phyloP scores from a whole-genome alignment of 2,329 filamentous ascomycete species.

The Ampelomyces quisqualis region DNA sequence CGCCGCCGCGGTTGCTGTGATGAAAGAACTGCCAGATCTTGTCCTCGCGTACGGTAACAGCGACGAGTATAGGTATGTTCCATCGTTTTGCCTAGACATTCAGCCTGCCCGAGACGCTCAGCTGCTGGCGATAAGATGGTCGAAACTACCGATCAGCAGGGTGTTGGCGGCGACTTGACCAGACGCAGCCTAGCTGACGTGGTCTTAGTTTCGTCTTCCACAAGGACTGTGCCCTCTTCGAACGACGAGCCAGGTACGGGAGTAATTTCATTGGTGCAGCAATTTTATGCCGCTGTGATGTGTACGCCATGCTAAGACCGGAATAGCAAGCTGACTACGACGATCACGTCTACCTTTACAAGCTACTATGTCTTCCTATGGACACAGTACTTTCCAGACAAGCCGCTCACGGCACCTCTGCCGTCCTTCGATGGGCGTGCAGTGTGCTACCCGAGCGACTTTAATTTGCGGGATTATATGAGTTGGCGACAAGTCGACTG shows the following conservation, averaged over 20 bases:
- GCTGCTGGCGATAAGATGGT: constrained; percentile 3
- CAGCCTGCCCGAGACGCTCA: constrained; percentile 19
- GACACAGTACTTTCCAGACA: constrained; percentile 72
- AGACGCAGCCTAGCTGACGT: constrained; percentile 25
- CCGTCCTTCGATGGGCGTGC: constrained; percentile 92
- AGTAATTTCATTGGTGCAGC: constrained; percentile 8
- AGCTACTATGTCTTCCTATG: constrained; percentile 85
- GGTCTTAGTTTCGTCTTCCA: constrained; percentile 80
- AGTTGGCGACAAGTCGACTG: constrained; percentile 97
- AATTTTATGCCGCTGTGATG: not conserved
- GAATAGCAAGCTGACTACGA: constrained; percentile 81
- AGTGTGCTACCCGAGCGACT: constrained; percentile 80
- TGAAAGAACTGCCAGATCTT: constrained; percentile 81
- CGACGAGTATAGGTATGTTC: constrained; percentile 79
- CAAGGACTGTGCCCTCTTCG: constrained; percentile 78
- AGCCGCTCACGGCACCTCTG: constrained; percentile 68
- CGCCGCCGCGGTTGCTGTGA: constrained; percentile 78
- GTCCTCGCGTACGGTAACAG: constrained; percentile 89
- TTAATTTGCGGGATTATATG: constrained; percentile 89
- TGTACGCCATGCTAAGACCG: constrained; percentile 16
- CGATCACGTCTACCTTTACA: constrained; percentile 89
- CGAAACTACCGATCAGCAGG: constrained; percentile 5
- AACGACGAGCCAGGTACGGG: constrained; percentile 71
- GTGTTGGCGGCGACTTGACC: constrained; percentile 11
- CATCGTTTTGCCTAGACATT: constrained; percentile 1